Conservation (phyloP, 495 filamentous ascomycete species). For the Bacidia gigantensis region DNA sequence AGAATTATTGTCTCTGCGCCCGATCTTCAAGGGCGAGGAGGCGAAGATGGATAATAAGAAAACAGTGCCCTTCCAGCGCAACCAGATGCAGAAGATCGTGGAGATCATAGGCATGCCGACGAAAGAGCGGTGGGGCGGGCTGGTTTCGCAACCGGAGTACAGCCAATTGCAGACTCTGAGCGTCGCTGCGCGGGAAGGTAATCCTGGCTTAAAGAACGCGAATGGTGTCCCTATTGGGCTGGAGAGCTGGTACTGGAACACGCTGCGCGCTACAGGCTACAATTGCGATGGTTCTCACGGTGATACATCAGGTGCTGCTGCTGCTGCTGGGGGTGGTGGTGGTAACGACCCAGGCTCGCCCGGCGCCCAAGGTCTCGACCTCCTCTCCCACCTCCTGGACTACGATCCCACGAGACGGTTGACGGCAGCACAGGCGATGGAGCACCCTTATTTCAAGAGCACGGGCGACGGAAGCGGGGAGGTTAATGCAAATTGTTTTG, state of each 20-base stretch:
- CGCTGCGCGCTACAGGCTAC: slow-evolving; percentile 45
- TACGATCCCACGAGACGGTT: slow-evolving; percentile 86
- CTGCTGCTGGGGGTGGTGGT: slow-evolving; percentile 38
- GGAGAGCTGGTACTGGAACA: slow-evolving; percentile 43
- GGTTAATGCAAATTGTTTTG: slow-evolving; percentile 71
- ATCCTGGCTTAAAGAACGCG: slow-evolving; percentile 22
- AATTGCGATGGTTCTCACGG: slow-evolving; percentile 33
- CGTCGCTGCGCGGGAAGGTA: slow-evolving; percentile 21
- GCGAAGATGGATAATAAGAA: slow-evolving; percentile 85
- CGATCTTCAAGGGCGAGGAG: slow-evolving; percentile 98
- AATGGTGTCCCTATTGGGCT: slow-evolving; percentile 49
- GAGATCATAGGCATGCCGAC: slow-evolving; percentile 86
- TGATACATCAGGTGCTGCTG: slow-evolving; percentile 27
- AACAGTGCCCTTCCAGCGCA: slow-evolving; percentile 89
- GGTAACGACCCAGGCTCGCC: slow-evolving; percentile 41
- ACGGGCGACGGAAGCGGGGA: slow-evolving; percentile 28
- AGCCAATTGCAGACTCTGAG: slow-evolving; percentile 52
- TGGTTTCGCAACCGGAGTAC: slow-evolving; percentile 72
- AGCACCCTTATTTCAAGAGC: slow-evolving; percentile 72
- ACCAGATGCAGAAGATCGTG: slow-evolving; percentile 97
- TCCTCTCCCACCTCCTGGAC: slow-evolving; percentile 69
- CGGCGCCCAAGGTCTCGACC: slow-evolving; percentile 62
- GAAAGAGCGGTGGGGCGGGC: slow-evolving; percentile 76
- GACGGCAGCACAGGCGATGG: slow-evolving; percentile 70
- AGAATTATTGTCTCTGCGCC: slow-evolving; percentile 75